A percentile compares a stretch with the other conserved stretches of the same genome.
Evolutionary conservation across 305 asterid genomes (phyloP).

Genomic region (Fraxinus sp.): DNA sequence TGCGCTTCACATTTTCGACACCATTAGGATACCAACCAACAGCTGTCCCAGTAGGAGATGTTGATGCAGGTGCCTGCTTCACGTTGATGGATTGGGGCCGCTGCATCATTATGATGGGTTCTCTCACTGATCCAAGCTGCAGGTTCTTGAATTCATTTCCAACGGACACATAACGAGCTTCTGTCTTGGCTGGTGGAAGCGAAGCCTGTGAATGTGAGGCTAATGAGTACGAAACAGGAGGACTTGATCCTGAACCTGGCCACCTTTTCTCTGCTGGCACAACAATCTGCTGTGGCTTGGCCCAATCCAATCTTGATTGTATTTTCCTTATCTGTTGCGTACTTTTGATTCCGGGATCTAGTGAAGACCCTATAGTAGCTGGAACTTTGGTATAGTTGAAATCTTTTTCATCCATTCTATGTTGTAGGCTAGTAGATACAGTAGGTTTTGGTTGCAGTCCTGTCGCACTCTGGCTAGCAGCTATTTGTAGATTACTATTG

Average conservation of each 20-base stretch:
- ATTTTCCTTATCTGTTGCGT: constrained; percentile 48
- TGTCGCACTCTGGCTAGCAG: neutral
- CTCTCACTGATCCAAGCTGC: constrained; percentile 77
- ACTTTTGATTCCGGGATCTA: constrained; percentile 46
- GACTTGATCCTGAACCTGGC: constrained; percentile 44
- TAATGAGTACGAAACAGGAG: constrained; percentile 56
- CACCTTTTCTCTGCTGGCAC: constrained; percentile 54
- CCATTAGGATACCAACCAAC: constrained; percentile 54
- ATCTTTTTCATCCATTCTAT: neutral
- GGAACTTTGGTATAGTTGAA: neutral
- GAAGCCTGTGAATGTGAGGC: constrained; percentile 59
- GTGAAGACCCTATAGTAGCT: constrained; percentile 21
- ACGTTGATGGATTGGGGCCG: constrained; percentile 55
- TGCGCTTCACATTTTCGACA: constrained; percentile 47
- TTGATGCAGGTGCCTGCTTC: constrained; percentile 51
- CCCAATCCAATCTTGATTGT: constrained; percentile 68
- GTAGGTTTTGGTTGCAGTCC: neutral
- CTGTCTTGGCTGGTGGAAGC: constrained; percentile 51
- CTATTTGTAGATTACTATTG: neutral
- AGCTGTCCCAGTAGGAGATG: constrained; percentile 61
- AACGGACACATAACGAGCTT: constrained; percentile 44
- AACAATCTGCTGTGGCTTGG: constrained; percentile 50
- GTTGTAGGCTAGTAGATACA: neutral
- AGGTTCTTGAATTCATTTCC: constrained; percentile 70
- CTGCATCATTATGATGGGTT: constrained; percentile 74